Percentiles rank a stretch among this genome's conserved stretches.
Conservation (phyloP, 2,329 filamentous ascomycete species). For the Trichoderma sp. region DNA sequence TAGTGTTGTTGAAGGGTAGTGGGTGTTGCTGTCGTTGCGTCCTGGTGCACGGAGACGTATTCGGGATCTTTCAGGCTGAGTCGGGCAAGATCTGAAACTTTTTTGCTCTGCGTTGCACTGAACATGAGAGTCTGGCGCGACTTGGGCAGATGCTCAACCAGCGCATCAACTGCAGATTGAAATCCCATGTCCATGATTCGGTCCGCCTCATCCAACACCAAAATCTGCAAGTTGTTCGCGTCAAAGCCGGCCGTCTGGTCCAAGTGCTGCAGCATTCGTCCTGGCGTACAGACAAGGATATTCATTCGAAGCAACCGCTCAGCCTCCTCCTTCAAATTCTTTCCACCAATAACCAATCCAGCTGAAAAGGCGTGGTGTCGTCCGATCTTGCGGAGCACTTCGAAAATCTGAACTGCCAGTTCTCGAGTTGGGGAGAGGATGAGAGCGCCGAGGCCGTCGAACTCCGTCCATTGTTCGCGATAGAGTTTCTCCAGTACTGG, state of each 20-base stretch:
- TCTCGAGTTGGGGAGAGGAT: constrained; percentile 94
- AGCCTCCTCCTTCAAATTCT: constrained; percentile 82
- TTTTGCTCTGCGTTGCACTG: constrained; percentile 93
- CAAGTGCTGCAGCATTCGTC: constrained; percentile 91
- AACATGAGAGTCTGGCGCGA: constrained; percentile 90
- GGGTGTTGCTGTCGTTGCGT: constrained; percentile 77
- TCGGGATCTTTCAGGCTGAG: constrained; percentile 88
- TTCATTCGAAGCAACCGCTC: constrained; percentile 90
- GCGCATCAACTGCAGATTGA: constrained; percentile 83
- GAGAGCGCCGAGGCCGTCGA: constrained; percentile 87
- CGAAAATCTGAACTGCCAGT: constrained; percentile 94
- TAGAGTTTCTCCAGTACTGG: constrained; percentile 93
- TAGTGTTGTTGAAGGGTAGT: constrained; percentile 87
- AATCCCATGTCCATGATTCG: constrained; percentile 99
- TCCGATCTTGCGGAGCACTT: constrained; percentile 88
- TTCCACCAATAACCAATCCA: constrained; percentile 90
- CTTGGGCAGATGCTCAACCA: constrained; percentile 86
- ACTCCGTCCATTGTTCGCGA: constrained; percentile 82
- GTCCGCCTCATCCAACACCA: constrained; percentile 95
- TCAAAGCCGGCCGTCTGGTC: constrained; percentile 91
- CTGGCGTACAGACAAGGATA: constrained; percentile 92
- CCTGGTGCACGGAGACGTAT: constrained; percentile 91
- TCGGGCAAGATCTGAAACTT: constrained; percentile 86
- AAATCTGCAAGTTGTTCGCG: constrained; percentile 85
- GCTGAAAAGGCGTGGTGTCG: constrained; percentile 89